Base-by-base conservation (phyloP, 2,329 filamentous ascomycete species). In the Coniosporium uncinatum region DNA sequence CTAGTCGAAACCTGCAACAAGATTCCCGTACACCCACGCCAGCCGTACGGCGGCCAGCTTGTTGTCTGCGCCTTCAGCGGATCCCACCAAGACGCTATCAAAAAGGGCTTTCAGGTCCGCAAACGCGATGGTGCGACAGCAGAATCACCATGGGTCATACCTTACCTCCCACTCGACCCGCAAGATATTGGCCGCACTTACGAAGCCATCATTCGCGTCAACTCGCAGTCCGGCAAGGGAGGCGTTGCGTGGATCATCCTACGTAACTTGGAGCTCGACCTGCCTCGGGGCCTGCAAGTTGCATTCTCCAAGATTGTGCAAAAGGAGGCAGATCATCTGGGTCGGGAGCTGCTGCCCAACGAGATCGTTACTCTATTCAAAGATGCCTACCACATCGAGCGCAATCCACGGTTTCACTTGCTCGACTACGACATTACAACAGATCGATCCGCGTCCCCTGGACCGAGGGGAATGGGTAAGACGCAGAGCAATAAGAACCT, bases 151-250 rank as follows among this genome's bases (percentile, higher is more conserved):
- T 97, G 91, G 91, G 71, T 86, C 52, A 76, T 96, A 31, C 91
- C 91, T 1, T 97, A 97, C 59, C 82, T 97, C 37, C 91, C 91
- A 13, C 77, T 97, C 53, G 91, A 97, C 57, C 91, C 91, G 4
- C 76, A 85, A 56, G 91, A 97, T 57, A 95, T 97, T 49, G 91
- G 91, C 39, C 82, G 91, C 43, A 96, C 83, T n/a, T 97, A 97
- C 76, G 90, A 97, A 67, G 91, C 91, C 44, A 85, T 97, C 58
- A 97, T 97, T 59, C 86, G 91, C 45, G 91, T 97, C 76, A 98
- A 97, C 73, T 95, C 88, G 16, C 91, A 97, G 63, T 88, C 81
- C 53, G 91, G 91, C 50, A 97, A 98, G 70, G 91, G 91, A 46
- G 93, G 93, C 53, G 83, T 88, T 45, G 90, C 91, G 39, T 97